These are phyloP conservation scores for Vigna trinervia DNA, from an alignment of 306 rosid genomes.

Conservation along the genomic window DNA sequence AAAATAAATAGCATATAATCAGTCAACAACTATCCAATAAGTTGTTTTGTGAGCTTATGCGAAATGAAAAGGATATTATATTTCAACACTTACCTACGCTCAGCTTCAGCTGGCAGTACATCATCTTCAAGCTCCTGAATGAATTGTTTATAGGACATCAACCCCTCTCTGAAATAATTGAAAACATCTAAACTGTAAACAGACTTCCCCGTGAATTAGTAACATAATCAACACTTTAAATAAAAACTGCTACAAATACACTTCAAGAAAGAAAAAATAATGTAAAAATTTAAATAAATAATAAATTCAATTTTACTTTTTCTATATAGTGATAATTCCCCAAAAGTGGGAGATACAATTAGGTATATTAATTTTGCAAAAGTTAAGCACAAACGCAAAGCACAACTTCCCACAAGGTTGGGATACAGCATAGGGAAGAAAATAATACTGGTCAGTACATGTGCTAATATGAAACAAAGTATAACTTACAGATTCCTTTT, in stretches of 20 bases:
- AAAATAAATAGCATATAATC: slow-evolving; percentile 30
- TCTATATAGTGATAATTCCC: background rate
- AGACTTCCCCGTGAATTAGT: slow-evolving; percentile 7
- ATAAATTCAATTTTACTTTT: background rate
- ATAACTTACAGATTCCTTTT: too few species aligned
- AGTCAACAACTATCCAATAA: background rate
- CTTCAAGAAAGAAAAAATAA: background rate
- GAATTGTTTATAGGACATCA: slow-evolving; percentile 98
- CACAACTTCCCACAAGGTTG: background rate
- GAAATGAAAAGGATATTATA: slow-evolving; percentile 18
- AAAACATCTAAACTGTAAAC: slow-evolving; percentile 38
- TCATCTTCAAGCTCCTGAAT: slow-evolving; percentile 99
- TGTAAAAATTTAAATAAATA: background rate
- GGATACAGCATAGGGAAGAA: background rate
- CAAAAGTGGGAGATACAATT: background rate
- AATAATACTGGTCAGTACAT: too few species aligned
- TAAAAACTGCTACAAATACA: slow-evolving; percentile 10
- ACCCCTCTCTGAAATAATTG: slow-evolving; percentile 83
- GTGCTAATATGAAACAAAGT: too few species aligned
- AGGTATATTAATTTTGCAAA: background rate
- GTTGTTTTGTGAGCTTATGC: slow-evolving; percentile 2
- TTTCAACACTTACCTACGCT: slow-evolving; percentile 72
- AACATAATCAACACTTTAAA: slow-evolving; percentile 18
- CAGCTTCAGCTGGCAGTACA: slow-evolving; percentile 94
- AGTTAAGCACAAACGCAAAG: background rate